Base-by-base conservation (phyloP, 441 rosid species). In the Breynia disticha region DNA sequence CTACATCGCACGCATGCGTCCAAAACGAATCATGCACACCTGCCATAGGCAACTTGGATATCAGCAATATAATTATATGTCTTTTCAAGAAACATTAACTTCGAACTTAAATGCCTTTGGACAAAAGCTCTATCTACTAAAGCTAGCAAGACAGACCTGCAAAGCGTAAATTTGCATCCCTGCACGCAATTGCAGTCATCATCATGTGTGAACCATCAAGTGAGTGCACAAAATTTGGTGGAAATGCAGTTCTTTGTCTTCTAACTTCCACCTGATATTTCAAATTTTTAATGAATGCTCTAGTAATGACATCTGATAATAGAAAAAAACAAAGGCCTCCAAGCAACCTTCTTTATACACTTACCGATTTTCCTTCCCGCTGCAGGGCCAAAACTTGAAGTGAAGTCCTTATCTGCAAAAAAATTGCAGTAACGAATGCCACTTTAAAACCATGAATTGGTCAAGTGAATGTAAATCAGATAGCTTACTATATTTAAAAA, bases 21-120 rank as follows among this genome's bases (percentile, higher is more conserved):
- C 97, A 93, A 59, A 81, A 93, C 12, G 99, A 93, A 73, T 93
- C 98, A 61, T 93, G 98, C 62, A 93, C 98, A 53, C 98, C 98
- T 93, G 84, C 59, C 69, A 41, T 66, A 16, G 38, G 16, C 39
- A 52, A 41, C n/a, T 41, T 3, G 1, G 15, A 41, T 41, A 15
- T 41, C 15, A 15, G 44, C 35, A 20, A 28, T 28, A 28, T 28
- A 28, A 28, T 28, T 28, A 28, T 28, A 28, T 28, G 35, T 28
- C 35, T 28, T 28, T 28, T 28, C 35, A 28, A 28, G 35, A 28
- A 28, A 28, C 35, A 28, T 28, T 28, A 4, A 4, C 35, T 28
- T 28, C 35, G 8, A 28, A 28, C 35, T 28, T 28, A 28, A 28
- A 4, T 28, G 8, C 8, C 4, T 5, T 28, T 28, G 8, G 35